A percentile compares a stretch with the other conserved stretches of the same genome.
phyloP scores from a whole-genome alignment of 2,329 filamentous ascomycete genomes.

The Nigrospora sphaerica region DNA sequence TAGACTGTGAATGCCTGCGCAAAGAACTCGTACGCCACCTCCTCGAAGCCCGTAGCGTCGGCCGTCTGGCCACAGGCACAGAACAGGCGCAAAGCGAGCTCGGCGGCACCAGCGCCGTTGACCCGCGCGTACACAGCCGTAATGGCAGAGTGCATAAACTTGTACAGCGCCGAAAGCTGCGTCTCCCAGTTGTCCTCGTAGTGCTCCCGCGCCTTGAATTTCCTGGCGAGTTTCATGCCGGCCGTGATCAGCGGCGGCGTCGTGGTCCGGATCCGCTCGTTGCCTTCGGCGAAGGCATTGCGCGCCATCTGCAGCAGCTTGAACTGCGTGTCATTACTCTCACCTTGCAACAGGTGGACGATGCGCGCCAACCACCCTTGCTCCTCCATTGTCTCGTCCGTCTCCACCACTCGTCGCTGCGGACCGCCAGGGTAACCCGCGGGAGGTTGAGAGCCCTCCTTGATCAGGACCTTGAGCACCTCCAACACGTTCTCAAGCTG shows the following conservation, averaged over 20 bases:
- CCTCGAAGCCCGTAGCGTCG: slow-evolving; percentile 85
- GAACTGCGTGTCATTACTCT: slow-evolving; percentile 90
- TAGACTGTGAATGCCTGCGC: slow-evolving; percentile 98
- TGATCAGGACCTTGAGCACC: slow-evolving; percentile 84
- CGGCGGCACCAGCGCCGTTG: slow-evolving; percentile 67
- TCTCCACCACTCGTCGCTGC: slow-evolving; percentile 71
- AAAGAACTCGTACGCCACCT: slow-evolving; percentile 96
- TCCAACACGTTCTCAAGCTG: slow-evolving; percentile 86
- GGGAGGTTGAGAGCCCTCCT: slow-evolving; percentile 81
- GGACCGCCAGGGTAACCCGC: slow-evolving; percentile 76
- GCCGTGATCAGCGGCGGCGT: slow-evolving; percentile 87
- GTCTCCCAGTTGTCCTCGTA: slow-evolving; percentile 59
- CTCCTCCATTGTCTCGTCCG: slow-evolving; percentile 95
- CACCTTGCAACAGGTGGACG: slow-evolving; percentile 75
- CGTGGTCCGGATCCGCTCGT: slow-evolving; percentile 92
- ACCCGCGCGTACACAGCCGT: slow-evolving; percentile 85
- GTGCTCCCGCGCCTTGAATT: slow-evolving; percentile 86
- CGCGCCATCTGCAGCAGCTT: slow-evolving; percentile 82
- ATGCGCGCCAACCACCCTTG: slow-evolving; percentile 94
- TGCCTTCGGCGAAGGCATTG: slow-evolving; percentile 84
- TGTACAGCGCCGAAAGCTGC: slow-evolving; percentile 73
- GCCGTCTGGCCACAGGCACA: slow-evolving; percentile 88
- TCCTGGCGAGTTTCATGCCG: slow-evolving; percentile 80
- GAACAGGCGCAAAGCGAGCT: slow-evolving; percentile 84
- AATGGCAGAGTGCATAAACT: slow-evolving; percentile 87